These are phyloP conservation scores for Tieghemostelium lacteum DNA, from an alignment of 78 protist genomes.

Conservation along the genomic window DNA sequence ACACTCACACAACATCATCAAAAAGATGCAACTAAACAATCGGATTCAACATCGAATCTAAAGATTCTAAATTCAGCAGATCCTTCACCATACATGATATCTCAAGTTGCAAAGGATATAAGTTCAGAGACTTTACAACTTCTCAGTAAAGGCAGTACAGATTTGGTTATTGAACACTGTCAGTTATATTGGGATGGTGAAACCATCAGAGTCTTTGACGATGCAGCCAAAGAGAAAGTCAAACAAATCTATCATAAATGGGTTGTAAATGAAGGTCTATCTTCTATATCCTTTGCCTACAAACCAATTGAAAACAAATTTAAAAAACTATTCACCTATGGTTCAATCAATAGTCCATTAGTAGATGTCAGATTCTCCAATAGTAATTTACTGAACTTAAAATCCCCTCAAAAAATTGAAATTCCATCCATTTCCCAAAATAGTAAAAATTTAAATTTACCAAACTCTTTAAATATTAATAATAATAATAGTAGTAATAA, in stretches of 20 bases:
- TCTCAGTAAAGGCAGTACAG: slow-evolving; percentile 72
- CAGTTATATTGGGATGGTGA: slow-evolving; percentile 74
- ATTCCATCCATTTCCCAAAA: neutral
- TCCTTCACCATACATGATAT: slow-evolving; percentile 65
- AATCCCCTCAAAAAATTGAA: neutral
- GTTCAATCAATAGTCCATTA: slow-evolving; percentile 64
- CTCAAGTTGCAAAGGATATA: slow-evolving; percentile 58
- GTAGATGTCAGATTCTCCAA: slow-evolving; percentile 65
- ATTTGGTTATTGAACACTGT: slow-evolving; percentile 75
- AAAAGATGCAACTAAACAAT: neutral
- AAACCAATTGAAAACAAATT: slow-evolving; percentile 58
- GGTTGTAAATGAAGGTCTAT: slow-evolving; percentile 51
- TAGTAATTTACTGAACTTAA: too few species aligned
- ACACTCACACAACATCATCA: slow-evolving; percentile 48
- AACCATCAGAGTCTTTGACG: slow-evolving; percentile 10
- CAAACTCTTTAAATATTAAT: too few species aligned
- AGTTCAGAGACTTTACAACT: slow-evolving; percentile 67
- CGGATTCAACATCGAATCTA: neutral
- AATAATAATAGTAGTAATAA: neutral
- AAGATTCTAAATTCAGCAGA: neutral
- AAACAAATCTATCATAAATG: slow-evolving; percentile 38
- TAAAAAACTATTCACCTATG: slow-evolving; percentile 40
- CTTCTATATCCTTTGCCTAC: slow-evolving; percentile 65
- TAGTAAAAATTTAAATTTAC: too few species aligned
- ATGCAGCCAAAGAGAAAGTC: slow-evolving; percentile 38